Conservation (phyloP, 768 basidiomycete genomes). For the Serendipita indica region DNA sequence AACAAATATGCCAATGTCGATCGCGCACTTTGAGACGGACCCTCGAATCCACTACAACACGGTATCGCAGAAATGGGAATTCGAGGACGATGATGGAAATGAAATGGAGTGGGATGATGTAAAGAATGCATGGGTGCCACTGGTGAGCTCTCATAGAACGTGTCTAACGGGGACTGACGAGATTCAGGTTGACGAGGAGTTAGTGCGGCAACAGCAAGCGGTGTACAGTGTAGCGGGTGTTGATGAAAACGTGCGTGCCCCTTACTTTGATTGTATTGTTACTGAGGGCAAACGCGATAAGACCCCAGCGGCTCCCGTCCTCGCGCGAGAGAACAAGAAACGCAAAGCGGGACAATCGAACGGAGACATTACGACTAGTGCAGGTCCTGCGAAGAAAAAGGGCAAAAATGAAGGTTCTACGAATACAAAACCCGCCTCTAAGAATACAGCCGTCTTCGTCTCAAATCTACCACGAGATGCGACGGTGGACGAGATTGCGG, state of each 20-base stretch:
- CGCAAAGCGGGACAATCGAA: slow-evolving; percentile 59
- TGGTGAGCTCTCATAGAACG: slow-evolving; percentile 38
- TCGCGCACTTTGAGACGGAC: slow-evolving; percentile 59
- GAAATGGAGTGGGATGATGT: slow-evolving; percentile 77
- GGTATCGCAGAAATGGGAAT: slow-evolving; percentile 63
- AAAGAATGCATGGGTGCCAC: slow-evolving; percentile 67
- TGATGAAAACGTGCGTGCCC: slow-evolving; percentile 70
- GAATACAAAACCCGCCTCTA: slow-evolving; percentile 36
- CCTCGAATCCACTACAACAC: slow-evolving; percentile 72
- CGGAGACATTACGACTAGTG: slow-evolving; percentile 46
- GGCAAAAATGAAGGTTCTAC: slow-evolving; percentile 31
- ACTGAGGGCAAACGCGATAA: slow-evolving; percentile 22
- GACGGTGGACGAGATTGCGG: slow-evolving; percentile 56
- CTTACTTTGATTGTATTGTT: slow-evolving; percentile 17
- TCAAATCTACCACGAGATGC: slow-evolving; percentile 68
- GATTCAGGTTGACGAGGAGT: slow-evolving; percentile 68
- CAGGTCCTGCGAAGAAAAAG: slow-evolving; percentile 43
- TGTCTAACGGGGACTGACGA: not conserved
- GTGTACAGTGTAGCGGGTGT: slow-evolving; percentile 88
- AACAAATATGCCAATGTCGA: not conserved
- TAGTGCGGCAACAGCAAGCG: slow-evolving; percentile 80
- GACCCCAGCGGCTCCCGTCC: slow-evolving; percentile 78
- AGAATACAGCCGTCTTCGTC: slow-evolving; percentile 88
- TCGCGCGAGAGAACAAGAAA: slow-evolving; percentile 37
- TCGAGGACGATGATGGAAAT: slow-evolving; percentile 78